Evolutionary conservation across 306 rosid species (phyloP).

Genomic region (Ormosia semicastrata): DNA sequence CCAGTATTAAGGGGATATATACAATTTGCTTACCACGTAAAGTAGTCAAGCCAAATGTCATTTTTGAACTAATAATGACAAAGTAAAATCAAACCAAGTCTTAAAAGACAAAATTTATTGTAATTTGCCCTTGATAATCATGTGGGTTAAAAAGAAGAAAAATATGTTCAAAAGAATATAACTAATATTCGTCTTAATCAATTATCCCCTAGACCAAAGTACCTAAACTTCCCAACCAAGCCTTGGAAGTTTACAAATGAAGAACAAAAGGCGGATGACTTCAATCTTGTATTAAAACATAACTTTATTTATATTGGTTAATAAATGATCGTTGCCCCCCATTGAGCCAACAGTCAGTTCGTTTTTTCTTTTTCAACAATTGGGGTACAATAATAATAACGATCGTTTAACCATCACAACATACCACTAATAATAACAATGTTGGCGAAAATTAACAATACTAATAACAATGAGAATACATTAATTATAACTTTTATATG

Average conservation of each 20-base stretch:
- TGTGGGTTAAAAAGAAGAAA: no score
- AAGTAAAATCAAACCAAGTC: no score
- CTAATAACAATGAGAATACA: neutral
- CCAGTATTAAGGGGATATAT: no score
- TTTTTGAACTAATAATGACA: no score
- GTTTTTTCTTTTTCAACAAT: neutral
- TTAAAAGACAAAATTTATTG: no score
- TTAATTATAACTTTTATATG: neutral
- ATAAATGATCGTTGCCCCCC: neutral
- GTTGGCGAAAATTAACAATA: neutral
- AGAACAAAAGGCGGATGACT: neutral
- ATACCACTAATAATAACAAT: neutral
- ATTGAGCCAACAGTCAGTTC: neutral
- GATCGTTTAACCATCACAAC: neutral
- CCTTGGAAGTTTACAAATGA: neutral
- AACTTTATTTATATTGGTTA: neutral
- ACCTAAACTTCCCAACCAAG: neutral
- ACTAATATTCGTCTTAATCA: neutral
- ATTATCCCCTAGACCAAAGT: neutral
- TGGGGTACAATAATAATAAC: neutral
- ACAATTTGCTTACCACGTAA: no score
- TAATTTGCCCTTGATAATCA: no score
- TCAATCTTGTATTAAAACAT: neutral
- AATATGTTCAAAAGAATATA: no score
- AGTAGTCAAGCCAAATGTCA: no score